Evolutionary conservation across 805 yeast species (phyloP).

Genomic region (Candida tammaniensis): DNA sequence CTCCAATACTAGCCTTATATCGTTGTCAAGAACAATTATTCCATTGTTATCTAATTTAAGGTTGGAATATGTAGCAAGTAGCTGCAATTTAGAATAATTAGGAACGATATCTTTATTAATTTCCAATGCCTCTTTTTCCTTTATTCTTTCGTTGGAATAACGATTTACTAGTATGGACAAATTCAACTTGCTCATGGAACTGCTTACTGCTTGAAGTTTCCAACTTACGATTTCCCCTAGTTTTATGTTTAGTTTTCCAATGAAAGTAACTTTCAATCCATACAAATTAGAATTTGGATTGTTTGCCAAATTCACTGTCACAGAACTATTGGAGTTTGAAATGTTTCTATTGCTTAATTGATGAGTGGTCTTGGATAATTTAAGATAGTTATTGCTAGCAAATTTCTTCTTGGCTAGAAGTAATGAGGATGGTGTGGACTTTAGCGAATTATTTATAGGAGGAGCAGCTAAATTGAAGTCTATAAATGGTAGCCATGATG

Average conservation of each 20-base stretch:
- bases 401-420: slow-evolving; percentile 1
- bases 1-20: slow-evolving; percentile 59
- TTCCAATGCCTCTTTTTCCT: background rate
- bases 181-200: slow-evolving; percentile 48
- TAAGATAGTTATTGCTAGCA: no score
- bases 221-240: slow-evolving; percentile 62
- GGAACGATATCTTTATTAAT: slow-evolving; percentile 8
- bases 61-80: slow-evolving; percentile 31
- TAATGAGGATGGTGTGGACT: slow-evolving; percentile 18
- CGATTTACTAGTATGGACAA: slow-evolving; percentile 41
- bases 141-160: no score
- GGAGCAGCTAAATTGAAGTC: slow-evolving; percentile 37
- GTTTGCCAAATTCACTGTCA: slow-evolving; percentile 35
- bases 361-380: background rate
- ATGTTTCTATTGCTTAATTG: slow-evolving; percentile 1
- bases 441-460: slow-evolving; percentile 36
- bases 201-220: slow-evolving; percentile 66
- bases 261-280: slow-evolving; percentile 48
- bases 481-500: slow-evolving; percentile 39
- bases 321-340: slow-evolving; percentile 19
- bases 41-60: slow-evolving; percentile 49
- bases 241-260: slow-evolving; percentile 59
- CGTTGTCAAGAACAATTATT: slow-evolving; percentile 61
- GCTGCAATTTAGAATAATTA: slow-evolving; percentile 21
- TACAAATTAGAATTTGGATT: slow-evolving; percentile 21